Evolutionary conservation across 768 basidiomycete genomes (phyloP), one percentile per base, ranked within the genome.

Genomic region (Leccinum fibrillosum): DNA sequence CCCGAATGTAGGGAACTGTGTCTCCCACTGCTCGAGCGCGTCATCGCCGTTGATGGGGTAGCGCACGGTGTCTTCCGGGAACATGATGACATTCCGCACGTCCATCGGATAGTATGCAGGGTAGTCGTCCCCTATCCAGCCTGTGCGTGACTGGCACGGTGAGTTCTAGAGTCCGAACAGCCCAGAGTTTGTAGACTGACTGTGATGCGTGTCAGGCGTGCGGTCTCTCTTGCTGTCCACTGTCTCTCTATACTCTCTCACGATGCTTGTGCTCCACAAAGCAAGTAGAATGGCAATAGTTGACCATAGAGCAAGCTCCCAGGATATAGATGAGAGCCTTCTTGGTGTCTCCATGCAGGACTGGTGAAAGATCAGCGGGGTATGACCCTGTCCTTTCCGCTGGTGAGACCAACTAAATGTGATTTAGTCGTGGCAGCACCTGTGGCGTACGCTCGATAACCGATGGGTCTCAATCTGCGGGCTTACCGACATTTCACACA

Each of bases 81-180:
- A 58, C 63, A 69, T 63, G 49, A 67, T 56, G 12, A 26, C 53
- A 25, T 67, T 54, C 32, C 44, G 64, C 39, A 69, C 60, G 10
- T 63, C 58, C 64, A 69, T 63, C 2, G 68, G 67, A 37, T 67
- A 69, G 44, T 67, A 70, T 42, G 56, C 57, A 45, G 69, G 68
- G 32, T 63, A 66, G 52, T 70, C 68, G n/a, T 69, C 69, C 49
- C 57, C 69, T 26, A 63, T 37, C 68, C 69, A 69, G 17, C 63
- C 67, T 69, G 39, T 52, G 30, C 7, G 23, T 34, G 35, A 34
- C 7, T n/a, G 7, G 49, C 13, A 6, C 5, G 25, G 55, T 61
- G 47, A 62, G 54, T 58, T 25, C 28, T 25, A 13, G 35, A n/a
- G 15, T 49, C 4, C n/a, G 25, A 50, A 11, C 6, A 5, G 12